These are phyloP conservation scores for Trametes maxima DNA, from an alignment of 768 basidiomycete genomes.

Conservation along the genomic window DNA sequence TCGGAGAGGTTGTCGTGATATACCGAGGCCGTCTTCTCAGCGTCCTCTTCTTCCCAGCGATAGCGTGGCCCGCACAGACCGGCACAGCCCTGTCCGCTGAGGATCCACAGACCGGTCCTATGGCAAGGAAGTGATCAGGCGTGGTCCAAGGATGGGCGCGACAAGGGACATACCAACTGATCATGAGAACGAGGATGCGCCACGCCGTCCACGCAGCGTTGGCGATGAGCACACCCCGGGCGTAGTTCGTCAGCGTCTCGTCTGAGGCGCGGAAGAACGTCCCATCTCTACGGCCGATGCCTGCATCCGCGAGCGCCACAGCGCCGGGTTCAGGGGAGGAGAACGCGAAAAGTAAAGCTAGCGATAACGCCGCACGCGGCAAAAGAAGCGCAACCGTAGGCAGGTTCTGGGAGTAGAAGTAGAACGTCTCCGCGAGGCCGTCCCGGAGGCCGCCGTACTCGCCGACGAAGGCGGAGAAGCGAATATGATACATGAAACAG, in stretches of 20 bases:
- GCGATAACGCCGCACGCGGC: slow-evolving; percentile 75
- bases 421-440: slow-evolving; percentile 81
- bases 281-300: slow-evolving; percentile 56
- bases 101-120: slow-evolving; percentile 78
- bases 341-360: slow-evolving; percentile 73
- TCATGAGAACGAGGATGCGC: slow-evolving; percentile 66
- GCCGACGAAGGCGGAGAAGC: slow-evolving; percentile 62
- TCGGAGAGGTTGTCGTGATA: slow-evolving; percentile 52
- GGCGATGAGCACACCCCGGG: slow-evolving; percentile 75
- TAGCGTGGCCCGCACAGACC: slow-evolving; percentile 85
- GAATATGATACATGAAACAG: slow-evolving; percentile 81
- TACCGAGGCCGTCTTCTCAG: slow-evolving; percentile 57
- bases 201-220: slow-evolving; percentile 84
- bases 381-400: slow-evolving; percentile 82
- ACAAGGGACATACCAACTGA: slow-evolving; percentile 55
- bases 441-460: slow-evolving; percentile 53
- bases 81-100: slow-evolving; percentile 75
- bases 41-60: slow-evolving; percentile 82
- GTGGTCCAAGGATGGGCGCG: neutral
- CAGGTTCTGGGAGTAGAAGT: slow-evolving; percentile 82
- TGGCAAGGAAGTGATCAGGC: neutral
- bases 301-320: slow-evolving; percentile 49
- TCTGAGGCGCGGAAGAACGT: slow-evolving; percentile 71
- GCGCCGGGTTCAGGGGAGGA: slow-evolving; percentile 51
- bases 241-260: slow-evolving; percentile 73